phyloP scores from a whole-genome alignment of 2,329 filamentous ascomycete species.

The Curvularia lunata region DNA sequence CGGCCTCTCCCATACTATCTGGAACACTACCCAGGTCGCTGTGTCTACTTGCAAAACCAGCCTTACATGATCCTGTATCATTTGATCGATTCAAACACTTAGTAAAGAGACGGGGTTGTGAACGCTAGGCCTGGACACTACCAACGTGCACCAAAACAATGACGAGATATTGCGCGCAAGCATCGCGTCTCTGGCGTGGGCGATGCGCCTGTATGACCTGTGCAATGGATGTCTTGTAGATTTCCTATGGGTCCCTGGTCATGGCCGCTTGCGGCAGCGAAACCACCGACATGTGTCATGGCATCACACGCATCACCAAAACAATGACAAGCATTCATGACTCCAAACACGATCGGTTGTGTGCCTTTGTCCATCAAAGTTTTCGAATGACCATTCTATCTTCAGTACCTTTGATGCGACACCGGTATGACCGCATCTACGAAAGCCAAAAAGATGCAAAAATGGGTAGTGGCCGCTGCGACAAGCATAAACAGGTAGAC shows the following conservation, averaged over 20 bases:
- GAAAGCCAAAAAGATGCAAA: too few species aligned
- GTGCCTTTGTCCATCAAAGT: neutral
- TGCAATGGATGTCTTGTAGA: neutral
- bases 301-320: neutral
- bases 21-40: neutral
- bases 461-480: neutral
- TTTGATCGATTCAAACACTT: neutral
- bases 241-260: neutral
- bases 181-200: neutral
- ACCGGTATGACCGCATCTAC: too few species aligned
- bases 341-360: neutral
- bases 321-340: neutral
- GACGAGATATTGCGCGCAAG: neutral
- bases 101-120: slow-evolving; percentile 13
- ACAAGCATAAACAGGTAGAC: neutral
- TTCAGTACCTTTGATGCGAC: neutral
- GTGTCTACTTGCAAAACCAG: neutral
- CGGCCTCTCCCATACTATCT: neutral
- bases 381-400: neutral
- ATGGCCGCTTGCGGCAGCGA: neutral
- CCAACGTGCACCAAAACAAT: slow-evolving; percentile 3
- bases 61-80: neutral
- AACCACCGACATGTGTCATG: neutral
- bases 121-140: neutral
- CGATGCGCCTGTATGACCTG: neutral